phyloP scores from a whole-genome alignment of 1,284 basidiomycete genomes.

The Fomitiporia mediterranea region DNA sequence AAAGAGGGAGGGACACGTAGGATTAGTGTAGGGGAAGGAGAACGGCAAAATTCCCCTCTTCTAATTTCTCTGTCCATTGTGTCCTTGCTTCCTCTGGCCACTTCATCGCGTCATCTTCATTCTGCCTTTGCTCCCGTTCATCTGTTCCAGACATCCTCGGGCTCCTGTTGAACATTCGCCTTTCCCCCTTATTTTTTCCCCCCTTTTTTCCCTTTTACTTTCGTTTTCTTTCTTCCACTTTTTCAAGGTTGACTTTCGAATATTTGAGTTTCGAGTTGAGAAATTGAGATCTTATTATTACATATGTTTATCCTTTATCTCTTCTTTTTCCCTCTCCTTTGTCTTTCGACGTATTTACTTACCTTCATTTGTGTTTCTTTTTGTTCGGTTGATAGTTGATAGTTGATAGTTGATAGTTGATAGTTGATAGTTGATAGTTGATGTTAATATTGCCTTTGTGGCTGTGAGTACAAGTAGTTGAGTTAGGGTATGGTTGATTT shows the following conservation, averaged over 20 bases:
- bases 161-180: neutral
- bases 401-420: too few relatives aligned
- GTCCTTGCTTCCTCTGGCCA: neutral
- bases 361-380: neutral
- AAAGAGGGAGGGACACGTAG: too few relatives aligned
- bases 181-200: neutral
- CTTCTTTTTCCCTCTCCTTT: neutral
- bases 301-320: constrained; percentile 11
- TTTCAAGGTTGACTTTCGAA: neutral
- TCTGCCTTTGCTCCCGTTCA: constrained; percentile 5
- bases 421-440: too few relatives aligned
- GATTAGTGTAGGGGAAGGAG: constrained; percentile 33
- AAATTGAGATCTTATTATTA: constrained; percentile 10
- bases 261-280: neutral
- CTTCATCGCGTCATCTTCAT: neutral
- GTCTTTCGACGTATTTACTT: neutral
- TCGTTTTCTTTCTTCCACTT: neutral
- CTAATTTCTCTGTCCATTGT: constrained; percentile 1
- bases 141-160: constrained; percentile 1
- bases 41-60: constrained; percentile 29
- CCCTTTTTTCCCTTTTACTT: neutral
- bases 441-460: too few relatives aligned
- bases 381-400: neutral
- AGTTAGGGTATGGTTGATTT: too few relatives aligned
- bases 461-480: too few relatives aligned